Evolutionary conservation across 2,329 filamentous ascomycete species (phyloP), one percentile per base, ranked within the genome.

Genomic region (Exophiala aquamarina): DNA sequence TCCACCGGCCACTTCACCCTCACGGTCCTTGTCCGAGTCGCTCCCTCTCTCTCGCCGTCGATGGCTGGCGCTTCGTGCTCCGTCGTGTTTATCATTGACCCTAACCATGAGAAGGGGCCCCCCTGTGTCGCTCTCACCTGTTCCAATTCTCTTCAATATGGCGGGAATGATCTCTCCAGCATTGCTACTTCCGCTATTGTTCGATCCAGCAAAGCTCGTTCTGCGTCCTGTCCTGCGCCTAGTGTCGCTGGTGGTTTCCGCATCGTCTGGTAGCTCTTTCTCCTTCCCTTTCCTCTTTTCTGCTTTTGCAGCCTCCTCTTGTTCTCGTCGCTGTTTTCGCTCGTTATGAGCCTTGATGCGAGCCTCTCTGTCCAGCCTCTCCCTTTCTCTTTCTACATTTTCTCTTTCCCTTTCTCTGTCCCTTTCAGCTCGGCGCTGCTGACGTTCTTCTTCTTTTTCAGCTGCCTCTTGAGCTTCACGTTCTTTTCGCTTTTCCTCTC

Each of bases 51-150:
- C 34, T 18, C 28, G 42, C 10, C 43, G 43, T 15, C 38, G 41
- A 18, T 49, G 32, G 36, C 39, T 34, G 18, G 38, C 39, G 44
- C 42, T 38, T 37, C 38, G 41, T 19, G 28, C 44, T 18, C 41
- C 47, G 15, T 23, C 34, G 47, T n/a, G 8, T 11, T 21, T 40
- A 31, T 43, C 41, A 28, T 56, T 56, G 11, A 49, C 34, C 32
- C 43, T 70, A 14, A 71, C 54, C 41, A 62, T 66, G 28, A 71
- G 58, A 13, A 70, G 58, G n/a, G 64, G 68, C 1, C 61, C 63
- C 21, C 65, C 63, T 14, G 64, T 68, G 41, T 71, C 65, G 4
- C 68, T 70, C 33, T 69, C 62, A n/a, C 66, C 70, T 13, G 62
- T 63, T 13, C 63, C 64, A 58, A 71, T 65, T 20, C 44, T 52